Evolutionary conservation across 306 rosid species (phyloP).

Genomic region (Cajanus cajan): DNA sequence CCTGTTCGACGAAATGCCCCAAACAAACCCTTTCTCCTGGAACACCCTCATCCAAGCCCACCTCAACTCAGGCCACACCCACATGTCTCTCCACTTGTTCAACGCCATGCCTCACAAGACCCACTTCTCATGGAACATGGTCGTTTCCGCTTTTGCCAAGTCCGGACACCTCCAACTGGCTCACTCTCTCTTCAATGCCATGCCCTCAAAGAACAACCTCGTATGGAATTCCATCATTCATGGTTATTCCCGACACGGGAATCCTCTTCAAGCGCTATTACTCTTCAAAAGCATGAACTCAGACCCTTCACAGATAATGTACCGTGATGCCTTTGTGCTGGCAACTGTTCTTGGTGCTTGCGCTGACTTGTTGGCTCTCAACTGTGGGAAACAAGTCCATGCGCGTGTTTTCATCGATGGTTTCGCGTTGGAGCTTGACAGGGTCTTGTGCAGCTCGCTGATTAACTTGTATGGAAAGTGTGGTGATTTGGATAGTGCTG

Average conservation of each 20-base stretch:
- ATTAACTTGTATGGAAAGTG: conserved; percentile 70
- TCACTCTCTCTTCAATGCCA: conserved; percentile 48
- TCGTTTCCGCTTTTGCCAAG: conserved; percentile 60
- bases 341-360: conserved; percentile 63
- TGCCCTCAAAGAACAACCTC: conserved; percentile 56
- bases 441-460: conserved; percentile 58
- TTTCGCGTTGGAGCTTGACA: conserved; percentile 47
- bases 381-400: conserved; percentile 77
- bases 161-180: conserved; percentile 52
- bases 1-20: conserved; percentile 70
- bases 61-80: conserved; percentile 48
- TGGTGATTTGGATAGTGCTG: conserved; percentile 67
- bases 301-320: conserved; percentile 33
- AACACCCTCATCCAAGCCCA: conserved; percentile 57
- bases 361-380: conserved; percentile 56
- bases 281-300: conserved; percentile 62
- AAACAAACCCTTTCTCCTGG: conserved; percentile 61
- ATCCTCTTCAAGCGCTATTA: conserved; percentile 46
- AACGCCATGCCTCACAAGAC: conserved; percentile 55
- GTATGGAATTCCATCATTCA: conserved; percentile 75
- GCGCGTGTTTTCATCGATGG: conserved; percentile 56
- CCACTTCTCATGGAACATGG: conserved; percentile 57
- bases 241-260: conserved; percentile 58
- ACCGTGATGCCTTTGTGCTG: conserved; percentile 48
- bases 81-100: conserved; percentile 53